Evolutionary conservation across 306 rosid species (phyloP).

Genomic region (Elaeagnus macrophylla): DNA sequence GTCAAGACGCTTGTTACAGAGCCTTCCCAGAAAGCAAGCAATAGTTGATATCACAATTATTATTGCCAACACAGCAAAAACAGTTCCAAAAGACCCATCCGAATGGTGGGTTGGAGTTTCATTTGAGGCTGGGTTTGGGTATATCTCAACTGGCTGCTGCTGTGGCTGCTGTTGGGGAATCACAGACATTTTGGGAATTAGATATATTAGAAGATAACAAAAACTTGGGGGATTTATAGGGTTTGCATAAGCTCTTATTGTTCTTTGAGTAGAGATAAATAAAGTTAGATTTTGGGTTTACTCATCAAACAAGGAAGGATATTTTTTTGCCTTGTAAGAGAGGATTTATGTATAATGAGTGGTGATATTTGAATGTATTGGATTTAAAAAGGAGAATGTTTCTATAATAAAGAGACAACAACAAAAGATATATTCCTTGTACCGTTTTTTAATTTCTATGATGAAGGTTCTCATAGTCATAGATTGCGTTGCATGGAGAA

Average conservation of each 20-base stretch:
- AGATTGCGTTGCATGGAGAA: conserved; percentile 45
- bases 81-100: conserved; percentile 70
- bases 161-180: conserved; percentile 25
- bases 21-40: conserved; percentile 73
- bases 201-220: background rate
- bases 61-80: conserved; percentile 70
- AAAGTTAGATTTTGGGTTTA: conserved; percentile 22
- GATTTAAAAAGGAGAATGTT: conserved; percentile 24
- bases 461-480: conserved; percentile 9
- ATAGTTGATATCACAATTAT: conserved; percentile 54
- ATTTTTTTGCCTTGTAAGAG: conserved; percentile 16
- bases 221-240: conserved; percentile 15
- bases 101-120: conserved; percentile 53
- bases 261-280: conserved; percentile 56
- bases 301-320: conserved; percentile 32
- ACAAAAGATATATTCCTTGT: conserved; percentile 38
- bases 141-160: conserved; percentile 32
- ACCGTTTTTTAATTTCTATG: conserved; percentile 13
- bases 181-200: conserved; percentile 31
- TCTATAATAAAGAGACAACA: conserved; percentile 50
- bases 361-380: conserved; percentile 4
- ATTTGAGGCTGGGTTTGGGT: conserved; percentile 42
- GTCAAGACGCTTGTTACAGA: conserved; percentile 43
- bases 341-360: conserved; percentile 27
- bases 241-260: conserved; percentile 12